Percentiles rank a stretch among this genome's conserved stretches.
Evolutionary conservation across 768 basidiomycete species (phyloP).

Genomic region (Boletus subparvulus): DNA sequence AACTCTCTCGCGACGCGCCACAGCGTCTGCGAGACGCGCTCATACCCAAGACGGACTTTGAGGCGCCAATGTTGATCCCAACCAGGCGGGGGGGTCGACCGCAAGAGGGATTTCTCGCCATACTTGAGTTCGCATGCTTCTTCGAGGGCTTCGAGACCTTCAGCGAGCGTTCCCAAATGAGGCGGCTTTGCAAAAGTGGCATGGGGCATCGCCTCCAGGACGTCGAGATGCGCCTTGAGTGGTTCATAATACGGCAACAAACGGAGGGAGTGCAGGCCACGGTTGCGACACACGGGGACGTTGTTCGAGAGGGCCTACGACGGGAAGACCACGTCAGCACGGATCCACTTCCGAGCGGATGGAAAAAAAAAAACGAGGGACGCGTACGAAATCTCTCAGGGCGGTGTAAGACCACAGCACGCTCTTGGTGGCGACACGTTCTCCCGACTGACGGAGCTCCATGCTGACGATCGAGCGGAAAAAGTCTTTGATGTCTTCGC

Average conservation of each 20-base stretch:
- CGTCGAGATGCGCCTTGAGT: conserved; percentile 60
- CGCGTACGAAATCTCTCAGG: conserved; percentile 67
- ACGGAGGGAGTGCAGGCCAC: conserved; percentile 66
- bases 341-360: neutral
- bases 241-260: conserved; percentile 60
- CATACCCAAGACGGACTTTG: conserved; percentile 65
- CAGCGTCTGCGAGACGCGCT: conserved; percentile 58
- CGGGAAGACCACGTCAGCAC: conserved; percentile 2
- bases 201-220: conserved; percentile 56
- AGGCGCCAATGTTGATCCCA: conserved; percentile 58
- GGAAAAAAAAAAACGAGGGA: neutral
- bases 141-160: conserved; percentile 62
- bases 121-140: conserved; percentile 63
- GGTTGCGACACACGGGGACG: conserved; percentile 59
- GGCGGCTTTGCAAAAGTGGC: conserved; percentile 64
- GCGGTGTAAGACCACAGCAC: conserved; percentile 81
- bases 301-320: conserved; percentile 67
- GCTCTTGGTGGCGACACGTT: conserved; percentile 76
- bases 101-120: conserved; percentile 36
- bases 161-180: conserved; percentile 56
- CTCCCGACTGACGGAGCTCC: conserved; percentile 77
- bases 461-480: conserved; percentile 67
- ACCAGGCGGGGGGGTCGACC: conserved; percentile 37
- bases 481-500: conserved; percentile 73
- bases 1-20: conserved; percentile 74